Evolutionary conservation across 1,284 basidiomycete species (phyloP), one percentile per base, ranked within the genome.

Genomic region (Ustilago crameri): DNA sequence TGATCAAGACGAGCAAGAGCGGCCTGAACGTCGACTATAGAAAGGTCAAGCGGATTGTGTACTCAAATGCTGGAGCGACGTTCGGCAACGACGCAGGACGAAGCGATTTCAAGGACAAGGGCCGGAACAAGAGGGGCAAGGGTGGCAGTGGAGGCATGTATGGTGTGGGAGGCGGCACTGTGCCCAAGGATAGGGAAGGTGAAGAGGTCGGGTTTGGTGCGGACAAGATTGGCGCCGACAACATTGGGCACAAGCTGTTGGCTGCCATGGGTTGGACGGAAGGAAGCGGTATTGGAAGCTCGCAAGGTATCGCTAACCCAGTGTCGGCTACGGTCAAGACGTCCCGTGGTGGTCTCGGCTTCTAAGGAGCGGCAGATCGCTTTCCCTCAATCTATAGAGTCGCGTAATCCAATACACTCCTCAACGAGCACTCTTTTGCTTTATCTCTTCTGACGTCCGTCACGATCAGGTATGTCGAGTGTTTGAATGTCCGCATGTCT

Each of bases 231-330:
- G 75, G 78, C 18, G 73, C 75, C 20, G 80, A 80, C 32, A 83
- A 83, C 45, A 74, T 83, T 18, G 81, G 81, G 5, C 81, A 83
- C 47, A 65, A 64, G 51, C 61, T 82, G 37, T 72, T 82, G 32
- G 65, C 71, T 5, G 76, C 75, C 20, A 82, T 82, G 81, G 81
- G 81, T 17, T 82, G 81, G 81, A 67, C 58, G 14, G 75, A 78
- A 41, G 81, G 81, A 38, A 59, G 54, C 24, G 81, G 81, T 8
- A 72, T 82, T 12, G 81, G 81, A 27, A 67, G 61, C 41, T 66
- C 70, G 18, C 60, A 63, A n/a, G 81, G 81, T 12, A 75, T 75
- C 41, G 67, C 78, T 3, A 76, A 80, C 51, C 79, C 81, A 5
- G 73, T 82, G 45, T 52, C 68, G 27, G 81, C 81, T 7, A 82